Base-by-base conservation (phyloP, 768 basidiomycete genomes). In the Hypsizygus marmoreus region DNA sequence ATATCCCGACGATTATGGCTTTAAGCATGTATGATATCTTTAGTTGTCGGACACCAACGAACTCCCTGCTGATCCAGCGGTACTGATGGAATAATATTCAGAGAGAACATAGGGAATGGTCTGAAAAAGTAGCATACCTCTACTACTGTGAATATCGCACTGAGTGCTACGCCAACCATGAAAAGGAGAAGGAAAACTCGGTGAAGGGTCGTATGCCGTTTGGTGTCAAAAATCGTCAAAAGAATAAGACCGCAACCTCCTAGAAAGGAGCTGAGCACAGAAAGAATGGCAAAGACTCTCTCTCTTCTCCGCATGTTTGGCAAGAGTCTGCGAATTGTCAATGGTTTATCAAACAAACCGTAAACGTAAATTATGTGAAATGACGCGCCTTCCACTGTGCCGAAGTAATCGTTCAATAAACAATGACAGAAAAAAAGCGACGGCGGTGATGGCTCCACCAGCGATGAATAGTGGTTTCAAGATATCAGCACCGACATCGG, bases 381-480 rank as follows among this genome's bases (percentile, higher is more conserved):
- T 34, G 24, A 60, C 72, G 33, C 49, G 79, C 82, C 83, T 63
- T 23, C 85, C 84, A 9, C 73, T 67, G 60, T 90, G 84, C 50
- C 86, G 68, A 25, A 89, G 70, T 55, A 77, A 75, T 36, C 86
- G 73, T 62, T 90, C 86, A 23, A 82, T 57, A 4, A 72, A 52
- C 20, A 90, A 73, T 6, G 80, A 77, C 37, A 82, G 64, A 55
- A 86, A 66, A 63, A 91, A 87, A 0, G 74, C 69, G 2, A 77
- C 63, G 6, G 76, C 81, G 2, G 88, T 88, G 47, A 88, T 75
- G 29, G 71, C 67, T 54, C 81, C 84, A 6, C 82, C 82, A 12
- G 74, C 69, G 39, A 91, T 69, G 56, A 91, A 91, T 28, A 91
- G 73, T 3, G 89, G 88, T 59, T 91, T 90, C 33, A 91, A 68